phyloP scores from a whole-genome alignment of 2,329 filamentous ascomycete species.

The Monilinia fructigena region DNA sequence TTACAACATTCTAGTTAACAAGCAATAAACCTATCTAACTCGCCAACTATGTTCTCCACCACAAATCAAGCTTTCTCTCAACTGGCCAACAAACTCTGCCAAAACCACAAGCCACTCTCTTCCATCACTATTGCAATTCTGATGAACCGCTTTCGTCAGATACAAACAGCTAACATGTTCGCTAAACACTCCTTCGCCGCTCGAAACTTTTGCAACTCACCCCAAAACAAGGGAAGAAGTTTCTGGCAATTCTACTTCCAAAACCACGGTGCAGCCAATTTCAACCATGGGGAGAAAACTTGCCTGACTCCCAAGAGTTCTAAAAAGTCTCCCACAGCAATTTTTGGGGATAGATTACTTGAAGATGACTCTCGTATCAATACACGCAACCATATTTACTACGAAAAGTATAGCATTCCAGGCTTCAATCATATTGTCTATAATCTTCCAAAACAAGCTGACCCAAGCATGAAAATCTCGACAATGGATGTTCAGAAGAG shows the following conservation, averaged over 20 bases:
- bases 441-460: not conserved
- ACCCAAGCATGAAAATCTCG: too few species aligned
- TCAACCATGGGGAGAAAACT: not conserved
- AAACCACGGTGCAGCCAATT: not conserved
- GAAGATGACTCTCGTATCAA: not conserved
- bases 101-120: not conserved
- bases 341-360: not conserved
- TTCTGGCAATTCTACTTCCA: not conserved
- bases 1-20: not conserved
- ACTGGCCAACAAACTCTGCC: not conserved
- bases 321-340: accelerated
- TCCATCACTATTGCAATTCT: accelerated
- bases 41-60: not conserved
- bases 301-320: not conserved
- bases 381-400: not conserved
- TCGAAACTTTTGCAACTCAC: too few species aligned
- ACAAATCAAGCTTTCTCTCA: not conserved
- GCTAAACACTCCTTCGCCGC: not conserved
- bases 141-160: not conserved
- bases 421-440: not conserved
- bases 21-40: not conserved
- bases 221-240: not conserved
- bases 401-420: not conserved
- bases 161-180: not conserved
- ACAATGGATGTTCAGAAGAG: too few species aligned